Base-by-base conservation (phyloP, 2,329 filamentous ascomycete species). In the Ceratocystis lukuohia region DNA sequence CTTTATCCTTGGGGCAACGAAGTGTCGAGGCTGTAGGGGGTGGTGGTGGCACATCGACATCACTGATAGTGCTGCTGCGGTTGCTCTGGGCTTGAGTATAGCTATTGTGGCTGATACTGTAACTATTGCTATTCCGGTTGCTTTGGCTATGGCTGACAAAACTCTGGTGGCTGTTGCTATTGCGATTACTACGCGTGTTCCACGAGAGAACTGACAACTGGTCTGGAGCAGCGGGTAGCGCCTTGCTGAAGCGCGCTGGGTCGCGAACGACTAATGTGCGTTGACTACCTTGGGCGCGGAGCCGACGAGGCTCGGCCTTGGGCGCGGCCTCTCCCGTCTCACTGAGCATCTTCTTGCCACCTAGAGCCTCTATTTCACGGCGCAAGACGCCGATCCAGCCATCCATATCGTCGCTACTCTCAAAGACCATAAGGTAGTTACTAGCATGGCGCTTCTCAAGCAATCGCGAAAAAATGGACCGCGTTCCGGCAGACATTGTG, bases 361-460 rank as follows among this genome's bases (percentile, higher is more conserved):
- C 87, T 6, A 89, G 75, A 5, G 79, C 78, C 70, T 89, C 85
- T 64, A 93, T 91, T 71, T 89, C 85, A 65, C 80, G 80, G 48
- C 89, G 82, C 37, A 93, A 76, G 0, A 81, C 79, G 0, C 80
- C 79, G 73, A 93, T 84, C 89, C 89, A 94, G 56, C 78, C 76
- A 68, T 91, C 86, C 87, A 93, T 89, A 57, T 89, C 85, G 69
- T 87, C 84, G 1, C 87, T 85, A 68, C 78, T 84, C 64, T 90
- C 84, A 69, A 92, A 85, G 0, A 93, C 84, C 73, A 94, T 80
- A 28, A 94, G 76, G 66, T 91, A 81, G 69, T 84, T 88, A 0
- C 82, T 80, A 1, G 82, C 82, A 20, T 80, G 77, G 68, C 81
- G 80, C 71, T 81, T 83, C 65, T 86, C 82, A 4, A 72, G 50